Evolutionary conservation across 140 eudicot species (phyloP).

Genomic region (Eryngium alpinum): DNA sequence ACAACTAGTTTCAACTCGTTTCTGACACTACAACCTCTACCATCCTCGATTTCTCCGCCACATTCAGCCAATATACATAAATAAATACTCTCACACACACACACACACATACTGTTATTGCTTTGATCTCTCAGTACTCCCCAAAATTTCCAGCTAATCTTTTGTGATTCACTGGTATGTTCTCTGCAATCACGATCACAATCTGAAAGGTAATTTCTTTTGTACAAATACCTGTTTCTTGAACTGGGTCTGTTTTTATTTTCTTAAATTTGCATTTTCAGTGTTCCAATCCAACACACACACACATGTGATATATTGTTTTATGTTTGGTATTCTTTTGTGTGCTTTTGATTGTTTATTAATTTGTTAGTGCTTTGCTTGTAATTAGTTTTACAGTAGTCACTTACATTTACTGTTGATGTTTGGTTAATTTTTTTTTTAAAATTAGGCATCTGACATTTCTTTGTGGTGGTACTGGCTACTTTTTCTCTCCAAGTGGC

Average conservation of each 20-base stretch:
- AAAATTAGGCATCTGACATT: not conserved
- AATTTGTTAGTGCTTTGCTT: not conserved
- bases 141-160: not conserved
- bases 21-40: slow-evolving; percentile 19
- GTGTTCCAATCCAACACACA: too few relatives aligned
- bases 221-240: not conserved
- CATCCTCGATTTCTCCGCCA: slow-evolving; percentile 19
- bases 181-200: not conserved
- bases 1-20: slow-evolving; percentile 3
- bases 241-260: not conserved
- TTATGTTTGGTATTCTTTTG: not conserved
- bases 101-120: too few relatives aligned
- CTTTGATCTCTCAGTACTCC: not conserved
- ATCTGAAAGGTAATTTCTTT: not conserved
- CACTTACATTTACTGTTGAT: not conserved
- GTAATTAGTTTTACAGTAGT: not conserved
- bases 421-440: not conserved
- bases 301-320: not conserved
- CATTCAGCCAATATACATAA: not conserved
- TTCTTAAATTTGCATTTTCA: not conserved
- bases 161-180: not conserved
- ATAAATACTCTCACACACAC: not conserved
- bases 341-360: not conserved
- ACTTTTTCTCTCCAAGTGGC: not conserved
- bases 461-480: not conserved